Evolutionary conservation across 1,284 basidiomycete genomes (phyloP), one percentile per base, ranked within the genome.

Genomic region (Albatrellus sp.): DNA sequence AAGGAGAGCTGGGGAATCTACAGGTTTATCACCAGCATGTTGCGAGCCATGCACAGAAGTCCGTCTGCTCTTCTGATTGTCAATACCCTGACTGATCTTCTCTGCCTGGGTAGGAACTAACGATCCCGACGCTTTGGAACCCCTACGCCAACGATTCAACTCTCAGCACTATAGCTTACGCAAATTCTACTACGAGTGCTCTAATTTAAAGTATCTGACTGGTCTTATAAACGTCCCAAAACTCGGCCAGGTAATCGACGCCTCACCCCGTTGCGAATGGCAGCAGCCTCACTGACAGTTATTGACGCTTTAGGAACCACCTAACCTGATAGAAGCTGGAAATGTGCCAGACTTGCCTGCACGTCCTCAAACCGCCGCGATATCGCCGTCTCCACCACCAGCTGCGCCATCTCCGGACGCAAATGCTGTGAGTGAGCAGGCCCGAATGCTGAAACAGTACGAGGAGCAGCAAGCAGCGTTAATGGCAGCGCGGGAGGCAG

Each of bases 1-100:
- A 96, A 97, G 66, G 92, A 97, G 65, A 91, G 87, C 53, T 97
- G 92, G 77, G 92, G 92, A 35, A 97, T 97, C 51, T 97, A 97
- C 65, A 77, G 90, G 45, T 97, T 97, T 63, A 92, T 96, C 60
- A 97, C 92, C 2, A 91, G 88, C 65, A 97, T 97, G 92, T 68
- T 97, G 59, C 74, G 92, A 37, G 92, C 92, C 1, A 90, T 97
- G 85, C 88, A 93, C 60, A 71, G 93, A 65, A 71, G 92, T 92
- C 57, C 58, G 77, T 68, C 33, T 3, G 6, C 45, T 33, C 16
- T 31, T 12, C 44, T 17, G 34, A 20, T 40, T 20, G 34, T 35
- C 32, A 45, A 33, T 48, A 10, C 45, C 24, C 33, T 20, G 44
- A 9, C 24, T 42, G 14, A 30, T 13, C 6, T 6, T 7, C 19